Evolutionary conservation across 1,284 basidiomycete genomes (phyloP), one percentile per base, ranked within the genome.

Genomic region (Somion occarium): DNA sequence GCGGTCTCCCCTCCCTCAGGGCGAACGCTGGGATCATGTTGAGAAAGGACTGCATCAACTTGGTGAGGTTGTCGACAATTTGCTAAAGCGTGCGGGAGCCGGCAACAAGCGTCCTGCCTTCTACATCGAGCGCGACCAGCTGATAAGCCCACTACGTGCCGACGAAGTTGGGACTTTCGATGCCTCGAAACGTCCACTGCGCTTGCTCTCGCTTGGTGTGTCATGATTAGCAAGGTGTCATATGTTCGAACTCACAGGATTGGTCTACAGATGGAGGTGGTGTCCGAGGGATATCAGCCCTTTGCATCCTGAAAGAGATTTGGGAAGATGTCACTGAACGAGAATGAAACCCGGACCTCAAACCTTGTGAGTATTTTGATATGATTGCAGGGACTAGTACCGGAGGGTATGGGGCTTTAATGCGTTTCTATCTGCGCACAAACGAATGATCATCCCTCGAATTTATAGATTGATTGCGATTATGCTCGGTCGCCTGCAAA

Each of bases 351-450:
- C 5, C 24, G 7, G 22, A 13, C 18, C 27, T 27, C 4, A 47
- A 47, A 23, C 45, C 45, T 18, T 47, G 45, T 27, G 45, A 47
- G 5, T 47, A 47, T 27, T 47, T 47, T 26, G 45, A 47, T 26
- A 47, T 47, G 45, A 47, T 47, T 12, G 45, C 45, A 9, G 45
- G 45, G 37, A 47, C 45, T 15, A 47, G 45, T 23, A 47, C 45
- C 24, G 45, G 45, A 47, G 45, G 45, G 45, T 47, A 20, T 12
- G 45, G 7, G 27, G 19, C n/a, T 15, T 5, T 7, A 18, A 5
- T 12, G 12, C 45, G 24, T 20, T 7, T n/a, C n/a, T 23, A 27
- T 15, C 30, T 34, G 7, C 15, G 15, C 30, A 7, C 15, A 34
- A 47, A 34, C 23, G 5, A 23, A 22, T 34, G 9, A 12, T 38